phyloP scores from a whole-genome alignment of 78 protist species.

The Dictyostelium purpureum region DNA sequence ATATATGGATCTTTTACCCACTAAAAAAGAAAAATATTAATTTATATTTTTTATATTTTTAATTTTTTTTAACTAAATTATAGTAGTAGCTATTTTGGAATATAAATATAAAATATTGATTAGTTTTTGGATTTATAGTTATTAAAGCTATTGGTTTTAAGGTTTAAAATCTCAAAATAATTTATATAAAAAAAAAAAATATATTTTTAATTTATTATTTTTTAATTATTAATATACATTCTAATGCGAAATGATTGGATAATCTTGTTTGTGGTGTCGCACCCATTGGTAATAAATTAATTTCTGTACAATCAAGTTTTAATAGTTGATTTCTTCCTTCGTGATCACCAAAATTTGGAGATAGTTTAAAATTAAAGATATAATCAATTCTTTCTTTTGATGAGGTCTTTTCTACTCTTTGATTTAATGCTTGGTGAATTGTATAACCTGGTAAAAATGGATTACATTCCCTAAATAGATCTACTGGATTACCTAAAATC shows the following conservation, averaged over 20 bases:
- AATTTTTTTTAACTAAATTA: too few species aligned
- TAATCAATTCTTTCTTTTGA: slow-evolving; percentile 55
- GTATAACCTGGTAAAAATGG: slow-evolving; percentile 70
- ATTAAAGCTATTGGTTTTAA: too few species aligned
- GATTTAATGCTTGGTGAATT: slow-evolving; percentile 71
- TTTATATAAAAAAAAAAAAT: too few species aligned
- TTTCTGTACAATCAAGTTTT: slow-evolving; percentile 21
- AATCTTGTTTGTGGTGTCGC: slow-evolving; percentile 70
- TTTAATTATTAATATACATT: slow-evolving; percentile 35
- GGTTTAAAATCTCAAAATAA: too few species aligned
- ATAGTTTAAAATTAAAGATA: slow-evolving; percentile 40
- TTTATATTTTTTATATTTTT: too few species aligned
- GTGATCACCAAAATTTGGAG: slow-evolving; percentile 67
- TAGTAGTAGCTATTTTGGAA: too few species aligned
- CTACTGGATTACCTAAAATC: slow-evolving; percentile 37
- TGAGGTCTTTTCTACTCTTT: not conserved
- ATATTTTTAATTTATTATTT: not conserved
- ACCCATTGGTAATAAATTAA: slow-evolving; percentile 55
- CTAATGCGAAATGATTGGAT: slow-evolving; percentile 73
- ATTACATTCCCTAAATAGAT: slow-evolving; percentile 28
- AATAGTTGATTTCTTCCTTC: slow-evolving; percentile 64
- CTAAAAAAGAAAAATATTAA: too few species aligned
- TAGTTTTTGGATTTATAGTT: too few species aligned
- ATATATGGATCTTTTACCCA: too few species aligned
- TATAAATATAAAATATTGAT: too few species aligned